Conservation (phyloP, 805 yeast species). For the Starmerella ratchasimensis region DNA sequence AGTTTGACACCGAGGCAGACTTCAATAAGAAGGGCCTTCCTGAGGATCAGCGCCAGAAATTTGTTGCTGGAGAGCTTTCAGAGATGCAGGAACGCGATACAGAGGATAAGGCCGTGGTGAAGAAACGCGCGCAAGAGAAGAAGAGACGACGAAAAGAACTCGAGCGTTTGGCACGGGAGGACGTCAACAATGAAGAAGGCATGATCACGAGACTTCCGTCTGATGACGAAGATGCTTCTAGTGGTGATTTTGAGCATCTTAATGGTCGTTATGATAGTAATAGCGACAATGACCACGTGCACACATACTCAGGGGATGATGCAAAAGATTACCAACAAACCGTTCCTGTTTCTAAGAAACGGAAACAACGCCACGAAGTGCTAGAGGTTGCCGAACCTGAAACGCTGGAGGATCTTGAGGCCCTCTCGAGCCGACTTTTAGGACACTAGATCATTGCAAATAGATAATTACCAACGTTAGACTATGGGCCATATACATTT, state of each 20-base stretch:
- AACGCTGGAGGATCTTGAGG: slow-evolving; percentile 86
- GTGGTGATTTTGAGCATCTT: neutral
- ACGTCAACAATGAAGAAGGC: slow-evolving; percentile 10
- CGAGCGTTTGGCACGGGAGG: slow-evolving; percentile 40
- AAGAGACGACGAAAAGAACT: slow-evolving; percentile 76
- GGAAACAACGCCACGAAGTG: slow-evolving; percentile 24
- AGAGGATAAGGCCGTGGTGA: slow-evolving; percentile 65
- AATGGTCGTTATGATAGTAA: neutral
- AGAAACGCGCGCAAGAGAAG: slow-evolving; percentile 70
- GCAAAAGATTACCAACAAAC: neutral
- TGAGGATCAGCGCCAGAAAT: slow-evolving; percentile 49
- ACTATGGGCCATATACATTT: too few species aligned
- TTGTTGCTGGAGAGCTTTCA: slow-evolving; percentile 50
- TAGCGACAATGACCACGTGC: neutral
- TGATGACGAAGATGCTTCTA: neutral
- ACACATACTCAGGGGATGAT: slow-evolving; percentile 1
- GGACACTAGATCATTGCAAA: slow-evolving; percentile 8
- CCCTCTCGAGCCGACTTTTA: slow-evolving; percentile 28
- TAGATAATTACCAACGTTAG: too few species aligned
- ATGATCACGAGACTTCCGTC: slow-evolving; percentile 14
- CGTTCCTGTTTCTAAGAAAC: slow-evolving; percentile 1
- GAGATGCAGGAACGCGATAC: slow-evolving; percentile 59
- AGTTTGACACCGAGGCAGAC: slow-evolving; percentile 78
- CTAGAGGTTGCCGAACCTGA: slow-evolving; percentile 79
- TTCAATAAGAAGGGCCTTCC: slow-evolving; percentile 63